Evolutionary conservation across 2,329 filamentous ascomycete genomes (phyloP), one percentile per base, ranked within the genome.

Genomic region (Neofusicoccum ribis): DNA sequence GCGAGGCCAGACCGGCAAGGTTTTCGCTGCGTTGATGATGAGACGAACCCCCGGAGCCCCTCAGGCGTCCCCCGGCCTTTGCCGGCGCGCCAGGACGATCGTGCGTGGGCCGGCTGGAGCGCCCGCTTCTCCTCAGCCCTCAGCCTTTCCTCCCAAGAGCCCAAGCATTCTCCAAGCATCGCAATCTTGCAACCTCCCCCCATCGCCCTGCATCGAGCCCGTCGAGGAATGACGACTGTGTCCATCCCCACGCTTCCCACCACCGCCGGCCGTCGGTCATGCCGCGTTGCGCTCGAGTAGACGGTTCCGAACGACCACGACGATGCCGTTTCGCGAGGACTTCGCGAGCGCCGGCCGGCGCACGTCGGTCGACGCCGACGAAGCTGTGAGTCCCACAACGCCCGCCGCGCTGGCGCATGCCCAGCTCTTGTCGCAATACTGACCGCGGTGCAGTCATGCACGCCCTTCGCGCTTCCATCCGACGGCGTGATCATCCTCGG

Each of bases 401-500:
- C 5, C 61, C 31, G 15, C 39, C 9, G 11, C 50, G 34, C 43
- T 5, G 8, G 14, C 56, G 43, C 27, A 11, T 12, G 37, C n/a
- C 34, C 62, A 5, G 5, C 15, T 5, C 34, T 17, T 23, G 41
- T 44, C 52, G 43, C 59, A 11, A 23, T 44, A n/a, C 63, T 65
- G 47, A 65, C 47, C 9, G 46, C 23, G n/a, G 41, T 27, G n/a
- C 47, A 84, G 68, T 83, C 85, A 70, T 90, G 88, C 72, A 87
- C 86, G 20, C 86, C 87, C 34, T 86, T 88, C 72, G 83, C 85
- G 27, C 81, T 90, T 17, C 87, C 86, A 44, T 85, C 84, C 68
- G 80, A 83, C 70, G 88, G 87, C 63, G 73, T 85, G 69, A 77
- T 86, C 68, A 81, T 84, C 66, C 74, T 90, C 65, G 78, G 79